Evolutionary conservation across 345 rosid genomes (phyloP).

Genomic region (Turnera subulata): DNA sequence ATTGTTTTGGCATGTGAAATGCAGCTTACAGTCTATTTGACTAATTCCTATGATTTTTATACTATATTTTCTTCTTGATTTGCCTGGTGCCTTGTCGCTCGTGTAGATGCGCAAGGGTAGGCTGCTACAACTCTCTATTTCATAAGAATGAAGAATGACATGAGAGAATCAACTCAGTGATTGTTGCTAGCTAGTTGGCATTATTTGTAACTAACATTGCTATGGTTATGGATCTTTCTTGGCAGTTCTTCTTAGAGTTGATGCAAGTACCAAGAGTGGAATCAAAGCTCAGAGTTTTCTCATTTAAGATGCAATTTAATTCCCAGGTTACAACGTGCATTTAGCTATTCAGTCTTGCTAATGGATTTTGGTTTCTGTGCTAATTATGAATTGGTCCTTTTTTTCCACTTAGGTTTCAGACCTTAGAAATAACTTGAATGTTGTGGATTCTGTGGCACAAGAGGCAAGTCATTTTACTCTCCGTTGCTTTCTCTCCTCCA

Average conservation of each 20-base stretch:
- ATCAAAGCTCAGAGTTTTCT: slow-evolving; percentile 86
- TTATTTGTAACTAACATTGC: too few species aligned
- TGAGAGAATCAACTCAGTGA: background rate
- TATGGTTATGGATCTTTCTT: slow-evolving; percentile 19
- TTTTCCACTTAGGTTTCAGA: slow-evolving; percentile 58
- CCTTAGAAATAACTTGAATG: slow-evolving; percentile 60
- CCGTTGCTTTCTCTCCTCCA: slow-evolving; percentile 1
- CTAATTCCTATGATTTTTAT: background rate
- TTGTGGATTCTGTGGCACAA: slow-evolving; percentile 73
- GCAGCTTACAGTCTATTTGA: background rate
- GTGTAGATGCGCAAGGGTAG: background rate
- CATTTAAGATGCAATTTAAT: slow-evolving; percentile 79
- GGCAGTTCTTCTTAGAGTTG: slow-evolving; percentile 86
- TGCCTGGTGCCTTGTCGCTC: background rate
- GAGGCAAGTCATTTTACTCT: slow-evolving; percentile 44
- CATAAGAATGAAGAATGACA: background rate
- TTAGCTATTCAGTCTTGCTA: background rate
- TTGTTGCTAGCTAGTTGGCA: too few species aligned
- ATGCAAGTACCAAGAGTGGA: slow-evolving; percentile 90
- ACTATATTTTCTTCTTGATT: background rate
- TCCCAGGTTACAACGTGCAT: slow-evolving; percentile 56
- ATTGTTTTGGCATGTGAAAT: too few species aligned
- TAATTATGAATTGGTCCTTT: slow-evolving; percentile 17
- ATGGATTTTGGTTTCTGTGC: slow-evolving; percentile 6
- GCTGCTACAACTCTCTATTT: too few species aligned